Base-by-base conservation (phyloP, 2,329 filamentous ascomycete species). In the Arthrobotrys conoides region DNA sequence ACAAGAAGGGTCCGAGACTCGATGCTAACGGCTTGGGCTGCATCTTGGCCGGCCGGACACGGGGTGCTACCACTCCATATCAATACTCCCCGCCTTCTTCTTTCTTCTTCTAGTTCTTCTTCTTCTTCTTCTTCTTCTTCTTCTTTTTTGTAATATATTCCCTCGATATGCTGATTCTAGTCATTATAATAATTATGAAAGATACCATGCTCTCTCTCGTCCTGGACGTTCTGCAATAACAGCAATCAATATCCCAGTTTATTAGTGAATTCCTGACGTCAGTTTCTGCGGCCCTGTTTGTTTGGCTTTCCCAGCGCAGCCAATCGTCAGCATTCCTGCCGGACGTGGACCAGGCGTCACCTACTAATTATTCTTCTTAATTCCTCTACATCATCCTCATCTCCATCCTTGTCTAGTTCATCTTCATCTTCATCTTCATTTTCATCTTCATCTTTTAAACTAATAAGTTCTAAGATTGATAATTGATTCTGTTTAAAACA, bases 241-340 rank as follows among this genome's bases (percentile, higher is more conserved):
- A 36, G 4, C 8, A 36, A 3, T 30, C 3, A 6, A 3, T 30
- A 12, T 8, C 8, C 27, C 27, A 8, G 33, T 8, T 36, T 36
- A 8, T 6, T 5, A 8, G 33, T 9, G 9, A 38, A 63, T 63
- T 63, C 33, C 51, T 55, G 51, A 55, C 51, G 51, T 55, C 24
- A 48, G 41, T 18, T 64, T 9, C 41, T 27, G 36, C 33, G n/a
- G 36, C 20, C 49, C 20, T 22, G 65, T 53, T 49, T 53, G 65
- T 24, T 49, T 49, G 49, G 33, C 33, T 36, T 38, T 46, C 30
- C 30, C 2, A 9, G 22, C 14, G 44, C 27, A 22, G 33, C 68
- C 68, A 71, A 71, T 71, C 68, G 68, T 64, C 27, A 53, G 24
- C 44, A 53, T 71, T 65, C 68, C 68, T 24, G 57, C 53, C 66